Evolutionary conservation across 805 yeast genomes (phyloP), one percentile per base, ranked within the genome.

Genomic region (Teunomyces cretensis): DNA sequence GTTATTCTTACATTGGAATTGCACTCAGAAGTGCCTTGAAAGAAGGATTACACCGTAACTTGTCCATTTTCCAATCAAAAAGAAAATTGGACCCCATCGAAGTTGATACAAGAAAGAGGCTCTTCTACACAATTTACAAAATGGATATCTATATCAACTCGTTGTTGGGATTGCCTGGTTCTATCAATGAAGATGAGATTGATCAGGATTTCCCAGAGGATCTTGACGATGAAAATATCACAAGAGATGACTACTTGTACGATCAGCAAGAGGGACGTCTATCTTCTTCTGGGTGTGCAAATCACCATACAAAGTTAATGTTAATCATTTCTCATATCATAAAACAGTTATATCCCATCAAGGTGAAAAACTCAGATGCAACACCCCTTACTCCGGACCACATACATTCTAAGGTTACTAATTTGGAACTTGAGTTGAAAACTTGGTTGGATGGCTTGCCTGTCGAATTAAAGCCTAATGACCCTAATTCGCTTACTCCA

Each of bases 61-160:
- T 88, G 30, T 52, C 68, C 4, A 68, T 70, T 6, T 70, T 72
- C 48, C 75, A 70, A 43, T 62, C 59, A 44, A 73, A 80, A 52
- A 46, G 74, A 17, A 81, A 82, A 53, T 70, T 77, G 39, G 85
- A 85, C 53, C 91, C 91, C 1, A 82, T 90, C 28, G 95, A 88
- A 58, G 70, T 82, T 31, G 96, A 91, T 58, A 85, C 88, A 1
- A 74, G 96, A 48, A 90, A 89, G 63, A 74, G 97, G 47, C 67
- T 91, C 33, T 90, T 90, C 61, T 90, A 92, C 87, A 85, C 96
- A 1, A 84, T 90, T 50, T 86, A 87, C 62, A 90, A 90, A 61
- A 86, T 89, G 85, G 97, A 91, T 58, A 81, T 88, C 36, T 90
- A 91, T 61, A 87, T 89, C 56, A 88, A 87, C 61, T 86, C 96